Conservation (phyloP, 2,329 filamentous ascomycete genomes). For the Penicillium sp. region DNA sequence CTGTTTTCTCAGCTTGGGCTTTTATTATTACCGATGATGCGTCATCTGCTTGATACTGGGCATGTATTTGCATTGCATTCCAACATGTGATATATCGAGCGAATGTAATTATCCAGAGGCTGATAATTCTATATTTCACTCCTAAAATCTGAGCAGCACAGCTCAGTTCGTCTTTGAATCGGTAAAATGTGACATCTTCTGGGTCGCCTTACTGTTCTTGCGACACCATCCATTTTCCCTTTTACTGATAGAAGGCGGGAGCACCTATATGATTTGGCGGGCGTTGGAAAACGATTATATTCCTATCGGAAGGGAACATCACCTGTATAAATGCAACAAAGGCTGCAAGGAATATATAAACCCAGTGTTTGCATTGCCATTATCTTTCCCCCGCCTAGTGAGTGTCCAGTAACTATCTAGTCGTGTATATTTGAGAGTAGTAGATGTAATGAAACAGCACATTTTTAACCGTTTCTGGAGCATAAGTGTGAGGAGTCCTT, state of each 20-base stretch:
- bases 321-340: not conserved
- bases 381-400: not conserved
- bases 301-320: not conserved
- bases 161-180: not conserved
- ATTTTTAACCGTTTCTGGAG: no score
- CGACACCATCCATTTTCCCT: not conserved
- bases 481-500: no score
- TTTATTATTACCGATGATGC: not conserved
- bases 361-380: not conserved
- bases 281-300: not conserved
- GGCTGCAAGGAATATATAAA: not conserved
- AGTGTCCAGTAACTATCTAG: no score
- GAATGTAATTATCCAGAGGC: not conserved
- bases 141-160: not conserved
- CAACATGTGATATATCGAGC: not conserved
- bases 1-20: not conserved
- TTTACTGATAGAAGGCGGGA: not conserved
- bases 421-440: not conserved
- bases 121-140: not conserved
- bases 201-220: not conserved
- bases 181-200: not conserved
- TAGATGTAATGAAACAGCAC: no score
- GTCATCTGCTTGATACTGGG: not conserved
- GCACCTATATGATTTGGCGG: not conserved
- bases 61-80: not conserved